Base-by-base conservation (phyloP, 2,329 filamentous ascomycete species). In the Gnomoniopsis sp. region DNA sequence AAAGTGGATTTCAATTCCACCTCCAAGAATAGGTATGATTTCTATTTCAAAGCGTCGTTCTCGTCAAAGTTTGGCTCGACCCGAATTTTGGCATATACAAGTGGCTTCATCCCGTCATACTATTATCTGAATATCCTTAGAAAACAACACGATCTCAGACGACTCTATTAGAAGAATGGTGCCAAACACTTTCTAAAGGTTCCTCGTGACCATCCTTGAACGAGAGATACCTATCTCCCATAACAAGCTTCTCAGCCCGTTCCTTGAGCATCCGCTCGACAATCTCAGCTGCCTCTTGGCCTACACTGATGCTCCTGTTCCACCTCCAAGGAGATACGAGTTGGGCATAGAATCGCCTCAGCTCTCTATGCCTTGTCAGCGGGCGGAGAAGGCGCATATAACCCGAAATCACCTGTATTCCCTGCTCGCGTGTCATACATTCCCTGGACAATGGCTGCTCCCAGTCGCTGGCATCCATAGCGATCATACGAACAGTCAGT, bases 291-390 rank as follows among this genome's bases (percentile, higher is more conserved):
- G 44, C n/a, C 23, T 10, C 36, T 8, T 6, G 19, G 46, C 21
- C 23, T 22, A 12, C 22, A 4, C 7, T 19, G 2, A 14, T 10
- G 23, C 47, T 34, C 3, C 21, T 17, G 23, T 26, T 54, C 33
- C 44, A 44, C 17, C 22, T 15, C 56, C 56, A 58, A 12, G 56
- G 56, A 17, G 50, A 58, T 19, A 49, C 50, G 11, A 54, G 10
- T 17, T 50, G 51, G 15, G 56, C 56, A 33, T 54, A 54, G 50
- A 58, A 58, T 21, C 50, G 14, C 19, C 50, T 10, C 3, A 58
- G 50, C 3, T 44, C 34, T 11, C 38, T 30, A 4, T 52, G 41
- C 1, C 21, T 2, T 14, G 12, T n/a, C 22, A 58, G 34, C 11
- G 50, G 44, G 15, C 22, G 1, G n/a, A 54, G 10, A 15, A 58